Percentiles rank a stretch among this genome's conserved stretches.
Conservation (phyloP, 2,329 filamentous ascomycete genomes). For the Sclerotinia glacialis region DNA sequence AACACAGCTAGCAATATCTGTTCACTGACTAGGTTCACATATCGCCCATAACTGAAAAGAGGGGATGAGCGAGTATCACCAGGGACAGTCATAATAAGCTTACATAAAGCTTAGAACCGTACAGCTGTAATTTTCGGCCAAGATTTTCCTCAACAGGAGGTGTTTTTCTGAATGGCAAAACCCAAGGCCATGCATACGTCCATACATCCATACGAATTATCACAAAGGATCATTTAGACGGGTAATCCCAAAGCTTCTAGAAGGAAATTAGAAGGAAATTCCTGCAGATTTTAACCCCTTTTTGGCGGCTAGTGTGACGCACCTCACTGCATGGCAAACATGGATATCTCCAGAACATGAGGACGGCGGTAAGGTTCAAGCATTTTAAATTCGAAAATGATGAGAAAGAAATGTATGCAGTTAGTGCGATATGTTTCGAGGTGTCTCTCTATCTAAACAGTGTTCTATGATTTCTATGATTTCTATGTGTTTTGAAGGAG, state of each 20-base stretch:
- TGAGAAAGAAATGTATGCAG: neutral
- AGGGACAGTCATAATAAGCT: conserved; percentile 14
- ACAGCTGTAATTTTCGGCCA: neutral
- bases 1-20: neutral
- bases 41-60: conserved; percentile 6
- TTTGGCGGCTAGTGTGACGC: conserved; percentile 17
- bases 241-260: conserved; percentile 16
- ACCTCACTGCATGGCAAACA: conserved; percentile 1
- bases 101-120: neutral
- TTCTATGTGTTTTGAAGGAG: too few species aligned
- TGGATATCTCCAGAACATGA: neutral
- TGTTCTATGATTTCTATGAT: too few species aligned
- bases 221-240: neutral
- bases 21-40: neutral
- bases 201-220: too few species aligned
- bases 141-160: neutral
- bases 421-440: neutral
- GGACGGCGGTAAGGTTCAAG: conserved; percentile 4
- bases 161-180: neutral
- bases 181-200: too few species aligned
- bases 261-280: conserved; percentile 21
- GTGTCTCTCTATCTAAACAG: neutral
- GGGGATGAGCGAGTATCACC: neutral
- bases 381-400: neutral
- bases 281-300: conserved; percentile 19